A percentile compares a stretch with the other conserved stretches of the same genome.
phyloP scores from a whole-genome alignment of 306 rosid species.

The Castanopsis chinensis region DNA sequence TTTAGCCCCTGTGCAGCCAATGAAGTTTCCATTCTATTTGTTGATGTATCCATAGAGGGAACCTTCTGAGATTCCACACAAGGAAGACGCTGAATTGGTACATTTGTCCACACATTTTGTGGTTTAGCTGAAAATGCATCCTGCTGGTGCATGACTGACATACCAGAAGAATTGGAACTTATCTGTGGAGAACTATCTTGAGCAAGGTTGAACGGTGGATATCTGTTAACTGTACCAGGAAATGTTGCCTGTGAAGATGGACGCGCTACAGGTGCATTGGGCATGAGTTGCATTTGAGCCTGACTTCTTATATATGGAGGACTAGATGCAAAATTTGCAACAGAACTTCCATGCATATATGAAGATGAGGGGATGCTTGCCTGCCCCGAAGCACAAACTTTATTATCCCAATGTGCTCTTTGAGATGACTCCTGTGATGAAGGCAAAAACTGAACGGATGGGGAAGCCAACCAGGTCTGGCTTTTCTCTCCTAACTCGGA shows the following conservation, averaged over 20 bases:
- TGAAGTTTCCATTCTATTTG: constrained; percentile 27
- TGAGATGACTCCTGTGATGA: constrained; percentile 32
- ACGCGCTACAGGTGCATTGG: constrained; percentile 21
- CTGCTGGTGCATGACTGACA: constrained; percentile 29
- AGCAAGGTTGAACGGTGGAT: constrained; percentile 27
- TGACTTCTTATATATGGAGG: constrained; percentile 40
- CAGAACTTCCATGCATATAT: constrained; percentile 27
- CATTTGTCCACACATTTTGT: constrained; percentile 33
- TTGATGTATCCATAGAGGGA: constrained; percentile 11
- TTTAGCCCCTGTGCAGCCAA: constrained; percentile 21
- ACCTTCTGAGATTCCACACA: constrained; percentile 25
- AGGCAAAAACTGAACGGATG: constrained; percentile 28
- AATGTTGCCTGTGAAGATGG: constrained; percentile 33
- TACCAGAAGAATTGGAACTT: constrained; percentile 11
- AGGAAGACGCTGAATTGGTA: constrained; percentile 20
- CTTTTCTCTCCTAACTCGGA: constrained; percentile 32
- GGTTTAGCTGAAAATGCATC: constrained; percentile 30
- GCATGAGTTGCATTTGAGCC: constrained; percentile 31
- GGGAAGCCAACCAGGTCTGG: constrained; percentile 27
- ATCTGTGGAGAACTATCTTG: constrained; percentile 32
- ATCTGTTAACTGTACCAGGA: constrained; percentile 24
- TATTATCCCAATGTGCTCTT: constrained; percentile 42
- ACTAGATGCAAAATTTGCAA: constrained; percentile 30
- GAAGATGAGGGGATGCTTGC: constrained; percentile 22
- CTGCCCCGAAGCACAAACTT: constrained; percentile 19